Evolutionary conservation across 306 rosid genomes (phyloP).

Genomic region (Argentina anserina): DNA sequence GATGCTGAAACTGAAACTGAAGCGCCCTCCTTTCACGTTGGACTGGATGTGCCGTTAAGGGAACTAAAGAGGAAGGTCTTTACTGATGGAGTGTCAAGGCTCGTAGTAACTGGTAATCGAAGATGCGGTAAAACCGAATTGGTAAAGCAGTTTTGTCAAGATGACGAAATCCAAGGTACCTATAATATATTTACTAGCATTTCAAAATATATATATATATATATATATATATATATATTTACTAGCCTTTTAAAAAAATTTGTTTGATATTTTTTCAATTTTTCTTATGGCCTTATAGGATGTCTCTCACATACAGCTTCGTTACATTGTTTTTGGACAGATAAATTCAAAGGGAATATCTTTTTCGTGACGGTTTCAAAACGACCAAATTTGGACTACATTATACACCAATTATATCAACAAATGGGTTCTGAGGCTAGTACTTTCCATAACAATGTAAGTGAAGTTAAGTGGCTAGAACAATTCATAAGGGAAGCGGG

Average conservation of each 20-base stretch:
- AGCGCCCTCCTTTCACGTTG: background rate
- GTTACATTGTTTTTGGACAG: constrained; percentile 32
- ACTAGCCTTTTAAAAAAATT: too few relatives aligned
- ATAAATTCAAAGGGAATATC: constrained; percentile 41
- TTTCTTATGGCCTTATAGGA: too few relatives aligned
- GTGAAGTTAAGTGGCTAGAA: constrained; percentile 26
- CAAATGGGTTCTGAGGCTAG: constrained; percentile 18
- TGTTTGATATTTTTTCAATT: too few relatives aligned
- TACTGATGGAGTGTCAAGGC: background rate
- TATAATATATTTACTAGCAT: too few relatives aligned
- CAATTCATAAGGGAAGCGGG: constrained; percentile 26
- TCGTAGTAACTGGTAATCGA: background rate
- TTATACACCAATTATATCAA: constrained; percentile 30
- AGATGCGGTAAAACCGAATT: background rate
- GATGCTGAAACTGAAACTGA: too few relatives aligned
- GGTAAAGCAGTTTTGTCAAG: background rate
- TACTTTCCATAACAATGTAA: constrained; percentile 36
- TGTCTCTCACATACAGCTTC: too few relatives aligned
- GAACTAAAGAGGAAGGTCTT: background rate
- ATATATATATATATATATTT: too few relatives aligned
- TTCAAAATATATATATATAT: too few relatives aligned
- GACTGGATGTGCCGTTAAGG: background rate
- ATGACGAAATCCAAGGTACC: background rate
- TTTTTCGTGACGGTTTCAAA: constrained; percentile 33
- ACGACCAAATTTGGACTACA: too few relatives aligned